A percentile compares a stretch with the other conserved stretches of the same genome.
phyloP scores from a whole-genome alignment of 352 stramenopile genomes.

The Phytophthora fragariae region DNA sequence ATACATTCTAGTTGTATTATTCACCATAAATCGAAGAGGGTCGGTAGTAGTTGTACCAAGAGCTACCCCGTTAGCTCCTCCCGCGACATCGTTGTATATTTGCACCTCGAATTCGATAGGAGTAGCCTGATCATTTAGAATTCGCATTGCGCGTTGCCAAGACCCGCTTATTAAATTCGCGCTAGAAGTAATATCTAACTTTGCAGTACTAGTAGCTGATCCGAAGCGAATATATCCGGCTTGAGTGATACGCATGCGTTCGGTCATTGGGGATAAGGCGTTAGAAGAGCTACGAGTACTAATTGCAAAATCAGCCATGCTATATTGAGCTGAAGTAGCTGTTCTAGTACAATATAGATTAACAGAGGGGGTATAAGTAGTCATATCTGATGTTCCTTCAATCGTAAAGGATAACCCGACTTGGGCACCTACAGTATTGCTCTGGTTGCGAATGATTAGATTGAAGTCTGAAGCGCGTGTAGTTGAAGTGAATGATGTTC shows the following conservation, averaged over 20 bases:
- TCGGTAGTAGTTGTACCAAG: neutral
- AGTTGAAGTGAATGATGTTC: slow-evolving; percentile 1
- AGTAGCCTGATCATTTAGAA: neutral
- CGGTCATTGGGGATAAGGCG: neutral
- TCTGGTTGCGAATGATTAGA: slow-evolving; percentile 1
- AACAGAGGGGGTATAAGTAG: neutral
- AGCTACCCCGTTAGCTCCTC: neutral
- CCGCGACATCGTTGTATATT: neutral
- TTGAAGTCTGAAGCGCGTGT: slow-evolving; percentile 1
- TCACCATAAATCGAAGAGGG: neutral
- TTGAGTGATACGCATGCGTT: slow-evolving; percentile 4
- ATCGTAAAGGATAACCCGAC: neutral
- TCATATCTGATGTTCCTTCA: neutral
- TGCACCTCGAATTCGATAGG: neutral
- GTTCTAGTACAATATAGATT: neutral
- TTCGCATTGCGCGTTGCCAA: neutral
- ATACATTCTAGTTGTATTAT: neutral
- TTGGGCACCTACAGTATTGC: neutral
- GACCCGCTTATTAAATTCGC: neutral
- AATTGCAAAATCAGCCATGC: neutral
- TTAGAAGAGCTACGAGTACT: slow-evolving; percentile 1
- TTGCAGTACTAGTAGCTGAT: neutral
- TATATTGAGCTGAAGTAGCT: slow-evolving; percentile 1
- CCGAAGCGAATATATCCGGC: neutral
- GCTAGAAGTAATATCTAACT: neutral